Percentiles rank a stretch among this genome's conserved stretches.
These are phyloP conservation scores for Daedaleopsis sinensis DNA, from an alignment of 768 basidiomycete species.

Conservation along the genomic window DNA sequence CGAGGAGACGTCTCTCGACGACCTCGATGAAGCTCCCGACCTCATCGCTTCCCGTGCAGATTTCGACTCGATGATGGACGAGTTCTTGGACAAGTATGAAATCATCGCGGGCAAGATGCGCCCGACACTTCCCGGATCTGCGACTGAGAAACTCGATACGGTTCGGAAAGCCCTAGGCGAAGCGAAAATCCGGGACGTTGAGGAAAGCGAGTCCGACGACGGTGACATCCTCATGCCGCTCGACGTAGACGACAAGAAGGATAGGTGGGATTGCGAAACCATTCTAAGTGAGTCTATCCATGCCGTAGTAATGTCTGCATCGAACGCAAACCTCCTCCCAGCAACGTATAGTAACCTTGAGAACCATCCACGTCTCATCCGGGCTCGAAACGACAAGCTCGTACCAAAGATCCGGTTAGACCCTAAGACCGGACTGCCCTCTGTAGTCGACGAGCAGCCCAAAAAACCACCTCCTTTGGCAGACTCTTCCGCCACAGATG, in stretches of 20 bases:
- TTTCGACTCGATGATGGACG: constrained; percentile 89
- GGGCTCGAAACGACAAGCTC: constrained; percentile 55
- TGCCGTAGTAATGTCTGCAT: not conserved
- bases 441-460: constrained; percentile 41
- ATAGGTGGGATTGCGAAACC: constrained; percentile 96
- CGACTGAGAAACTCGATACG: constrained; percentile 78
- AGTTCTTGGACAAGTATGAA: constrained; percentile 92
- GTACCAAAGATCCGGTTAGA: constrained; percentile 73
- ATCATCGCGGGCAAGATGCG: constrained; percentile 87
- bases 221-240: constrained; percentile 44
- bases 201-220: constrained; percentile 52
- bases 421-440: constrained; percentile 76
- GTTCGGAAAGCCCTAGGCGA: constrained; percentile 81
- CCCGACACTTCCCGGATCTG: constrained; percentile 71
- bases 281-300: constrained; percentile 70
- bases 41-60: constrained; percentile 84
- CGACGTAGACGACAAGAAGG: constrained; percentile 58
- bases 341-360: constrained; percentile 97
- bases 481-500: constrained; percentile 28
- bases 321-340: constrained; percentile 32
- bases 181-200: constrained; percentile 52
- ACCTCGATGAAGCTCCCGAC: constrained; percentile 68
- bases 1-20: constrained; percentile 38
- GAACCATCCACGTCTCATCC: constrained; percentile 92
- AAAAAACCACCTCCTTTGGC: not conserved